phyloP scores from a whole-genome alignment of 441 rosid genomes.

The Francoa sonchifolia region DNA sequence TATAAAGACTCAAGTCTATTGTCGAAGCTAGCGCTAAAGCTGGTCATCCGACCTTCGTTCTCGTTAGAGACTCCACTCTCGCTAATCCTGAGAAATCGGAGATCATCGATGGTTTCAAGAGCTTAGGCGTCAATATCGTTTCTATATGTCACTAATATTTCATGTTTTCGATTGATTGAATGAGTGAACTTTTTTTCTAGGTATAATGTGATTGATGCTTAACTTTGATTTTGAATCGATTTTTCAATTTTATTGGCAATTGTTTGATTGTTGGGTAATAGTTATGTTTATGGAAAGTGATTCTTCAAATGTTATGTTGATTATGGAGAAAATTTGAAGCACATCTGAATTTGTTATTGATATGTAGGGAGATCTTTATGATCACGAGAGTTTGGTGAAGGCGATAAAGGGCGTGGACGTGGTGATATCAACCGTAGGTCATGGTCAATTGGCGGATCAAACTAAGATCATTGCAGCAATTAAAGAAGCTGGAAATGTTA shows the following conservation, averaged over 20 bases:
- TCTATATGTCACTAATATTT: slow-evolving; percentile 5
- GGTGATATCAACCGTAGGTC: slow-evolving; percentile 28
- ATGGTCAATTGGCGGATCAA: slow-evolving; percentile 15
- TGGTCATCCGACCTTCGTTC: slow-evolving; percentile 32
- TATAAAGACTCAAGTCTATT: slow-evolving; percentile 25
- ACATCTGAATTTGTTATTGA: too few species aligned
- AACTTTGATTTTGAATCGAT: neutral
- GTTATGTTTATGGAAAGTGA: too few species aligned
- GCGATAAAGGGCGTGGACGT: slow-evolving; percentile 34
- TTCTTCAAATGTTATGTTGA: too few species aligned
- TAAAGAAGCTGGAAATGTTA: slow-evolving; percentile 39
- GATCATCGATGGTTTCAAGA: slow-evolving; percentile 18
- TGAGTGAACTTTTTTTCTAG: too few species aligned
- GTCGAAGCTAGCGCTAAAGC: slow-evolving; percentile 35
- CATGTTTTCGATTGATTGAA: neutral
- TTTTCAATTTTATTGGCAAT: neutral
- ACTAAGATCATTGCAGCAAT: slow-evolving; percentile 31
- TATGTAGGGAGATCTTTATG: slow-evolving; percentile 34
- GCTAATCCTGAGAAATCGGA: slow-evolving; percentile 17
- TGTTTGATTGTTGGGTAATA: too few species aligned
- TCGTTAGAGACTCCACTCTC: slow-evolving; percentile 29
- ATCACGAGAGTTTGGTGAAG: slow-evolving; percentile 23
- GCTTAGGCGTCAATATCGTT: slow-evolving; percentile 24
- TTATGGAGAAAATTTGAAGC: too few species aligned
- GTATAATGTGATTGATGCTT: too few species aligned